Evolutionary conservation across 2,329 filamentous ascomycete genomes (phyloP), one percentile per base, ranked within the genome.

Genomic region (Trichophyton equinum): DNA sequence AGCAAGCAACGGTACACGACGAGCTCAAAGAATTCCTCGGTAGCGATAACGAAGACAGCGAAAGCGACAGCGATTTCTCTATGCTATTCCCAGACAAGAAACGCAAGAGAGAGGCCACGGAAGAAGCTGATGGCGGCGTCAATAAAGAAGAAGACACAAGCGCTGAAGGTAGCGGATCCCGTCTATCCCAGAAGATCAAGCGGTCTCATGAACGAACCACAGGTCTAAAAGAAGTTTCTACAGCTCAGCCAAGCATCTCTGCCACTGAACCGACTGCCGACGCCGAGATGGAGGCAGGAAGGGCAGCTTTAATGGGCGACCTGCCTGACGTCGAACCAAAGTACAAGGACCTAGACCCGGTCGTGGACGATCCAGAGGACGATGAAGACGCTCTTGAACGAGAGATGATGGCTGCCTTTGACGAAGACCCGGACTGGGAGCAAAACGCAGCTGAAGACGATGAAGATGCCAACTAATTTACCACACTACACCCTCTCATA

Each of bases 1-100:
- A 88, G 68, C 86, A 85, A 78, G 81, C 77, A 3, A 79, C 76
- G 8, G 80, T 82, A 1, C 85, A 90, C 65, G 85, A 87, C 62
- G 90, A 95, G 68, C 76, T 95, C 8, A 83, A 82, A 13, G 88
- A 89, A 53, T 91, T 94, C 66, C 75, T 94, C 65, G 65, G 65
- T 4, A 66, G 64, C 55, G 65, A 66, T 6, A 72, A 75, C 62
- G 74, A 75, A 62, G 73, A 71, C 3, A 69, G 71, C 18, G 68
- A 66, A 25, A 65, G 63, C 44, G 60, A 78, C 74, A 57, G 57
- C 58, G 58, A 63, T 33, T 27, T 77, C 71, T 59, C 73, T 67
- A 30, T 60, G 13, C 59, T 64, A 5, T 60, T 65, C 6, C 56
- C 65, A 0, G 67, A 68, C 61, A 72, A 67, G 65, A 75, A 75